These are phyloP conservation scores for Ananas comosus DNA, from an alignment of 176 grass and related monocot genomes.

Conservation along the genomic window DNA sequence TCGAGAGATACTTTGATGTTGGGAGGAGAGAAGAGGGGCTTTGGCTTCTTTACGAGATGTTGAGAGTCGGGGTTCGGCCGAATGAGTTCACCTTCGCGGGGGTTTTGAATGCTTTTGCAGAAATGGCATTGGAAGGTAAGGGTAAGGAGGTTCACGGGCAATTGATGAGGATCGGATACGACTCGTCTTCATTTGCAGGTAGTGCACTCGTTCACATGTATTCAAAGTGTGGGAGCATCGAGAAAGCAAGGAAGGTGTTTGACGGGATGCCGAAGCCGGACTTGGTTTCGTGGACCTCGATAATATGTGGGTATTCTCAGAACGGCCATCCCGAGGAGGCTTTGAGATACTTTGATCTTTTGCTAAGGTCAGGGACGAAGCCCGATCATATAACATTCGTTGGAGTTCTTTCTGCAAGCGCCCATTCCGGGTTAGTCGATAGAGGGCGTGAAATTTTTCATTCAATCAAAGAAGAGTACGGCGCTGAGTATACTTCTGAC, in stretches of 20 bases:
- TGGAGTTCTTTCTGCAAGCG: conserved; percentile 63
- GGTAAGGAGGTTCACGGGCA: conserved; percentile 65
- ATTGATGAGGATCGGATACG: conserved; percentile 40
- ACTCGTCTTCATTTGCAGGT: conserved; percentile 43
- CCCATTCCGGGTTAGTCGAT: conserved; percentile 66
- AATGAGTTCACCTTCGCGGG: conserved; percentile 80
- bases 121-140: conserved; percentile 38
- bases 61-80: conserved; percentile 28
- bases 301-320: conserved; percentile 62
- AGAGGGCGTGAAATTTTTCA: conserved; percentile 54
- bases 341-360: conserved; percentile 39
- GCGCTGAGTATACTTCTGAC: conserved; percentile 46
- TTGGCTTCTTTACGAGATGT: conserved; percentile 42
- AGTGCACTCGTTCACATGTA: conserved; percentile 74
- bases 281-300: conserved; percentile 60
- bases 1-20: conserved; percentile 69
- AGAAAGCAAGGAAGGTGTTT: conserved; percentile 47
- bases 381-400: conserved; percentile 67
- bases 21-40: conserved; percentile 46
- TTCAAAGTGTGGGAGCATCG: conserved; percentile 69
- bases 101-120: conserved; percentile 48
- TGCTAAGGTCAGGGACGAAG: conserved; percentile 42
- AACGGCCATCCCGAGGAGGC: conserved; percentile 71
- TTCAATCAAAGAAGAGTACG: conserved; percentile 46
- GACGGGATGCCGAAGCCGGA: conserved; percentile 34